Evolutionary conservation across 2,329 filamentous ascomycete species (phyloP).

Genomic region (Fusarium algeriense): DNA sequence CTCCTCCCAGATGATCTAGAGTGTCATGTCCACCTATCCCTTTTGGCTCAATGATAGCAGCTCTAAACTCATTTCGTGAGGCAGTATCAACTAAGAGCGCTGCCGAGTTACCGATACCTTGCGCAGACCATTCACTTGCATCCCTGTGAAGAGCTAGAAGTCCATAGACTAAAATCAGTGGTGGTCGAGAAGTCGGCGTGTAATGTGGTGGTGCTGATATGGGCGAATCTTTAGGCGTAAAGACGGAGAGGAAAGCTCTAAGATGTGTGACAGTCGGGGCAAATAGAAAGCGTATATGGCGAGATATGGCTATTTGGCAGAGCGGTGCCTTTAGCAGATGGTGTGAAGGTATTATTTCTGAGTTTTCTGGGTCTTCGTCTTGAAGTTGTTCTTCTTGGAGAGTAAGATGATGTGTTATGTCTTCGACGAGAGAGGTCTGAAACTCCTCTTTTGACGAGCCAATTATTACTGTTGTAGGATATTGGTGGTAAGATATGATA

Average conservation of each 20-base stretch:
- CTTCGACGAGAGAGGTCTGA: conserved; percentile 66
- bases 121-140: conserved; percentile 80
- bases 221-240: conserved; percentile 55
- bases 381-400: conserved; percentile 5
- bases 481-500: conserved; percentile 67
- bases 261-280: conserved; percentile 80
- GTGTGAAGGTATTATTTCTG: conserved; percentile 16
- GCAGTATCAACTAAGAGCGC: conserved; percentile 73
- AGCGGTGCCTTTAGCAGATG: conserved; percentile 72
- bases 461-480: conserved; percentile 76
- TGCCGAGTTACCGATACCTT: conserved; percentile 75
- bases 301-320: conserved; percentile 74
- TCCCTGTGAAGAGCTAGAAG: conserved; percentile 73
- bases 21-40: conserved; percentile 45
- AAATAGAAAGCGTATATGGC: conserved; percentile 78
- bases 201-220: conserved; percentile 54
- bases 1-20: conserved; percentile 58
- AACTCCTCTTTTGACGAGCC: conserved; percentile 76
- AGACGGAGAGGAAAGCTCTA: conserved; percentile 77
- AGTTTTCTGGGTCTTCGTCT: neutral
- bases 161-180: conserved; percentile 72
- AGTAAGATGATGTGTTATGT: conserved; percentile 53
- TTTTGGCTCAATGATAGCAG: conserved; percentile 63
- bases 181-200: conserved; percentile 37
- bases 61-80: conserved; percentile 56